Conservation (phyloP, 1,284 basidiomycete genomes). For the Fomitopsis betulina region DNA sequence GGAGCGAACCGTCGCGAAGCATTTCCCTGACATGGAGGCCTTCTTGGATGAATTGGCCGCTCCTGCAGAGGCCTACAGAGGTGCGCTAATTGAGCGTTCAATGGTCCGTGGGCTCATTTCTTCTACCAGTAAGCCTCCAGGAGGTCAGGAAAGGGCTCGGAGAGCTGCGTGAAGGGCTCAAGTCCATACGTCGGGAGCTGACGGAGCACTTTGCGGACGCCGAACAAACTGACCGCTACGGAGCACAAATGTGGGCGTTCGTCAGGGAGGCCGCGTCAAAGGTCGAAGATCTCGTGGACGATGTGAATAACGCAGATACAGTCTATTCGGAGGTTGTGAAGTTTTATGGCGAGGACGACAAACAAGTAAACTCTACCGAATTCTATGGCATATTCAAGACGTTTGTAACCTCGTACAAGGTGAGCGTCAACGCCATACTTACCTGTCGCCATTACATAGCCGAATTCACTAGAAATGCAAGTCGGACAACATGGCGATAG, state of each 20-base stretch:
- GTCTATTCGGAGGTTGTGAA: conserved; percentile 79
- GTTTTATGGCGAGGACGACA: conserved; percentile 91
- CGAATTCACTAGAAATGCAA: conserved; percentile 72
- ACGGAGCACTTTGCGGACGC: conserved; percentile 74
- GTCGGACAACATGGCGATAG: conserved; percentile 64
- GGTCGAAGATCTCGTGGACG: conserved; percentile 79
- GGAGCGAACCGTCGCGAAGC: conserved; percentile 83
- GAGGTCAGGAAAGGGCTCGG: conserved; percentile 72
- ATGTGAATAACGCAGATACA: conserved; percentile 79
- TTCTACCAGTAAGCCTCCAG: conserved; percentile 60
- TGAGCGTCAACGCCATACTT: conserved; percentile 23
- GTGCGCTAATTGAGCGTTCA: conserved; percentile 26
- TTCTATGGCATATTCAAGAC: conserved; percentile 96
- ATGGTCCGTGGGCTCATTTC: conserved; percentile 3
- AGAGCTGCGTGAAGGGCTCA: conserved; percentile 77
- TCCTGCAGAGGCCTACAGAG: conserved; percentile 91
- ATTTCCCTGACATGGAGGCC: conserved; percentile 85
- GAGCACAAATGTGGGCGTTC: conserved; percentile 88
- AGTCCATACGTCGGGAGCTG: conserved; percentile 74
- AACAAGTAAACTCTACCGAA: conserved; percentile 75
- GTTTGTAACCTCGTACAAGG: conserved; percentile 89
- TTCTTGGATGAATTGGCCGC: conserved; percentile 89
- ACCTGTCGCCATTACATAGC: conserved; percentile 14
- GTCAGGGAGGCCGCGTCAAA: conserved; percentile 68
- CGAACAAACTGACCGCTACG: conserved; percentile 72